Evolutionary conservation across 768 basidiomycete species (phyloP), one percentile per base, ranked within the genome.

Genomic region (Tricholoma sp.): DNA sequence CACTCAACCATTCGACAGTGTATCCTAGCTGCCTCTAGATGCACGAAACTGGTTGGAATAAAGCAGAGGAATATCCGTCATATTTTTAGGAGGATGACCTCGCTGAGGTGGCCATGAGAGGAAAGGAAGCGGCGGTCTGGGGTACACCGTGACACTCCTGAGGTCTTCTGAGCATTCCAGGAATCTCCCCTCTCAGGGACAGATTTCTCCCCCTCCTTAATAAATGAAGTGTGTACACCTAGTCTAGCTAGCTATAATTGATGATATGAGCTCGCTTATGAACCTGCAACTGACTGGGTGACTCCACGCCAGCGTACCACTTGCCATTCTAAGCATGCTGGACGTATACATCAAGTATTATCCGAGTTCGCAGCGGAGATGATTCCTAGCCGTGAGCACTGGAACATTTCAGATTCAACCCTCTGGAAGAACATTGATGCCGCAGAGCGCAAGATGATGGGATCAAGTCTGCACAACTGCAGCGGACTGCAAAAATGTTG

Each of bases 21-120:
- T 75, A 72, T 50, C 62, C 72, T 66, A 74, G 72, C 70, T 32
- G 72, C 70, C 52, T 68, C 70, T 7, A 61, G 66, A 49, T 71
- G 61, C 58, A 65, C 69, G 63, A 61, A 70, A 42, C 67, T 61
- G 57, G 57, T 68, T 17, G 63, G 63, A 10, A 57, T 53, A 45
- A 59, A 57, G 36, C 63, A 59, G 1, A 53, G 20, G 24, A 18
- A 65, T 20, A 42, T 52, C 1, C 68, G 68, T 53, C 70, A 71
- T 0, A 65, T 73, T 49, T 67, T 8, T 73, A 69, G 70, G 69
- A 70, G 50, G 72, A 72, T 55, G 70, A 72, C 3, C 70, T 68
- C 2, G 68, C 64, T 5, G 67, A 72, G 49, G 65, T 72, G 4
- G 68, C 67, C 4, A 66, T 69, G 54, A 68, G 72, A 12, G 72